Evolutionary conservation across 305 asterid genomes (phyloP).

Genomic region (Fraxinus floribunda): DNA sequence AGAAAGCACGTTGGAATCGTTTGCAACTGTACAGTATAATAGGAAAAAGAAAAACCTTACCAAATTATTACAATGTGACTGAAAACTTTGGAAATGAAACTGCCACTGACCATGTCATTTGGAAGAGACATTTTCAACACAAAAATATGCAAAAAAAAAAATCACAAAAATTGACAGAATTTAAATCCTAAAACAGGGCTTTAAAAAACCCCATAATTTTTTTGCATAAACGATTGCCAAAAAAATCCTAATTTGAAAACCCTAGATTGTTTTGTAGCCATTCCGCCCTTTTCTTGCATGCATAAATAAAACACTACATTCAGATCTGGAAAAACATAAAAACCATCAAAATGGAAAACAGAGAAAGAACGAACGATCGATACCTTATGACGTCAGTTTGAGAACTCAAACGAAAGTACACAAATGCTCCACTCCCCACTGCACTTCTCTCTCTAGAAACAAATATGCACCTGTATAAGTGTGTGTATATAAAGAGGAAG

Average conservation of each 20-base stretch:
- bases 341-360: slow-evolving; percentile 23
- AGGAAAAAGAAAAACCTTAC: neutral
- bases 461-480: neutral
- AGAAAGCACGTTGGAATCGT: neutral
- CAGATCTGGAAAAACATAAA: slow-evolving; percentile 43
- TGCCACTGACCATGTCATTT: neutral
- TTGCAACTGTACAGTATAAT: neutral
- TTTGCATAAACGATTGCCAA: neutral
- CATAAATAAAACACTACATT: neutral
- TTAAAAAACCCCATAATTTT: neutral
- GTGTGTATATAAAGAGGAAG: neutral
- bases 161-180: neutral
- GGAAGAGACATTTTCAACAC: neutral
- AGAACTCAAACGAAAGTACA: slow-evolving; percentile 8
- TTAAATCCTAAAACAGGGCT: neutral
- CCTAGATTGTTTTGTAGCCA: slow-evolving; percentile 27
- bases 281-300: neutral
- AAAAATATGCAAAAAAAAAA: neutral
- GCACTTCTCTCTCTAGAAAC: slow-evolving; percentile 20
- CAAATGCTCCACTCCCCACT: slow-evolving; percentile 27
- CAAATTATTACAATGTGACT: neutral
- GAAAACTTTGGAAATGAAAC: neutral
- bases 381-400: slow-evolving; percentile 37
- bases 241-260: slow-evolving; percentile 35
- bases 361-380: slow-evolving; percentile 4